Conservation (phyloP, 805 yeast species). For the Yarrowia sp. region DNA sequence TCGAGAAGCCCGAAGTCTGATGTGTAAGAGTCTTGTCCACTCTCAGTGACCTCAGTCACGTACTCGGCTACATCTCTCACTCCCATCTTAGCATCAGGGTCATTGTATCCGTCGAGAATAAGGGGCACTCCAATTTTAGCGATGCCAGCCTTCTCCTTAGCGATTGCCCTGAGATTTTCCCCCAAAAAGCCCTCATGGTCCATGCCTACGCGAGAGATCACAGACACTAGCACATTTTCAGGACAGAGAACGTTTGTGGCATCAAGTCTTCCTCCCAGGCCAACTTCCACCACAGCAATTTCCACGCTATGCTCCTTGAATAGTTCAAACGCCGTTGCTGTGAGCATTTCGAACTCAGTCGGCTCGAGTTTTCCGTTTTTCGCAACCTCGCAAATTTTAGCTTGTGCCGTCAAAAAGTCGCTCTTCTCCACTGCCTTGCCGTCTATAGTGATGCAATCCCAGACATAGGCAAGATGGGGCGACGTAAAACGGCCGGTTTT, state of each 20-base stretch:
- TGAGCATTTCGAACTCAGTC: conserved; percentile 85
- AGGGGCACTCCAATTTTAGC: conserved; percentile 66
- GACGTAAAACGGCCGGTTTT: conserved; percentile 83
- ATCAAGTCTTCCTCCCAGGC: conserved; percentile 88
- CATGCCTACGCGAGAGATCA: conserved; percentile 81
- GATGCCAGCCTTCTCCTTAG: conserved; percentile 86
- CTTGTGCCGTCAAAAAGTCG: conserved; percentile 49
- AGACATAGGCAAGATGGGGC: conserved; percentile 77
- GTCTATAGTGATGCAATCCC: conserved; percentile 78
- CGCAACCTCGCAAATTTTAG: conserved; percentile 3
- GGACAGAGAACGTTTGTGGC: conserved; percentile 73
- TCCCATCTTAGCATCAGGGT: conserved; percentile 56
- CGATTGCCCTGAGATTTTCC: conserved; percentile 65
- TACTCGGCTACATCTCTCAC: conserved; percentile 53
- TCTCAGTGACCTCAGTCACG: conserved; percentile 48
- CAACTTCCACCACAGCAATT: conserved; percentile 89
- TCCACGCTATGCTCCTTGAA: conserved; percentile 67
- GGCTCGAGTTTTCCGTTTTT: conserved; percentile 51
- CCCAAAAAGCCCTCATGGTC: conserved; percentile 88
- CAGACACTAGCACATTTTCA: conserved; percentile 64
- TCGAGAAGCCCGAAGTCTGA: conserved; percentile 14
- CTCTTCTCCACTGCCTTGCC: conserved; percentile 62
- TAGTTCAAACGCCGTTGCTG: conserved; percentile 83
- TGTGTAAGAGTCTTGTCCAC: conserved; percentile 39
- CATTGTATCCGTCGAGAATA: conserved; percentile 76